phyloP scores from a whole-genome alignment of 2,329 filamentous ascomycete species.

The Trichophaea hybrida region DNA sequence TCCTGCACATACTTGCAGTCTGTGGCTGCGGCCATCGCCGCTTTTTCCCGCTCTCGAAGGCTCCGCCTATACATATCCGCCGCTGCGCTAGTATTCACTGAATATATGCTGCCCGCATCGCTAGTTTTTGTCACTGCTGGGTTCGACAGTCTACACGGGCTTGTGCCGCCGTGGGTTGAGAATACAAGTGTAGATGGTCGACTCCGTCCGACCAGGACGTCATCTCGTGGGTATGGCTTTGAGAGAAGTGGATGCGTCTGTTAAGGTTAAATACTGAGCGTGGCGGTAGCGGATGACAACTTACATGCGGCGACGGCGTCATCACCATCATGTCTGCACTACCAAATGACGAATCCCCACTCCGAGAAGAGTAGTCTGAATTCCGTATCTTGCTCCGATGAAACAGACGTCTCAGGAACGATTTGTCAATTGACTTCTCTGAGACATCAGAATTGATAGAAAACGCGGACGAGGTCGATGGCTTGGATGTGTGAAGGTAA shows the following conservation, averaged over 20 bases:
- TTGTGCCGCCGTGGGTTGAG: not conserved
- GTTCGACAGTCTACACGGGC: slow-evolving; percentile 29
- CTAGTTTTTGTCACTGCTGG: slow-evolving; percentile 33
- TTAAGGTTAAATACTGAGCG: slow-evolving; percentile 26
- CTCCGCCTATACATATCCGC: slow-evolving; percentile 44
- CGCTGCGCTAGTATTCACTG: slow-evolving; percentile 11
- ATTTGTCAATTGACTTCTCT: not conserved
- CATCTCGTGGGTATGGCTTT: slow-evolving; percentile 45
- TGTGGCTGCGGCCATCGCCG: slow-evolving; percentile 41
- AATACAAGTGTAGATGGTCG: not conserved
- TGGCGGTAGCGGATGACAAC: not conserved
- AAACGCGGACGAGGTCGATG: not conserved
- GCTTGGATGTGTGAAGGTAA: not conserved
- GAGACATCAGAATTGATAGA: not conserved
- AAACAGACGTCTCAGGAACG: not conserved
- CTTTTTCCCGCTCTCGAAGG: slow-evolving; percentile 39
- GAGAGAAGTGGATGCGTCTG: slow-evolving; percentile 36
- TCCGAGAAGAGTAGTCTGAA: not conserved
- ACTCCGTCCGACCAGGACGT: slow-evolving; percentile 31
- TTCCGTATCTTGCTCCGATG: not conserved
- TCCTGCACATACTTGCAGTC: slow-evolving; percentile 23
- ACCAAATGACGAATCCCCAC: not conserved
- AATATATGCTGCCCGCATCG: slow-evolving; percentile 14
- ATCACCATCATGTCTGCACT: not conserved
- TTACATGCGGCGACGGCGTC: slow-evolving; percentile 6